Conservation (phyloP, 208 protist genomes). For the Trypanosoma vivax region DNA sequence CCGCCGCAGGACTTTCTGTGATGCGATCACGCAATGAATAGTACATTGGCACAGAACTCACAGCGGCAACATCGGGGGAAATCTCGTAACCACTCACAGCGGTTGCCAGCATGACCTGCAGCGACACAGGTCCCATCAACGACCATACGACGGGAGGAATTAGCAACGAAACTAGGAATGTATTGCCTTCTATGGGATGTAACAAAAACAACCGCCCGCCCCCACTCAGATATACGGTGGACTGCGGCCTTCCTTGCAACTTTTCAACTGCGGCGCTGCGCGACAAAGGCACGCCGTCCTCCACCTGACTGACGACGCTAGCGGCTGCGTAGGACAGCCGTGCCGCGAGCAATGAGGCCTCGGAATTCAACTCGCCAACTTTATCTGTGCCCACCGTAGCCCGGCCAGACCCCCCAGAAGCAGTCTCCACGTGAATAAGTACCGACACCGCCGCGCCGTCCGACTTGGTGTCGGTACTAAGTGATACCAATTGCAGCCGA, state of each 20-base stretch:
- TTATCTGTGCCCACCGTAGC: neutral
- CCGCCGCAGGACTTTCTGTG: slow-evolving; percentile 15
- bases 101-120: slow-evolving; percentile 32
- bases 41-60: slow-evolving; percentile 22
- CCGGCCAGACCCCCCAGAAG: neutral
- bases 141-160: slow-evolving; percentile 36
- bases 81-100: slow-evolving; percentile 38
- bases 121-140: slow-evolving; percentile 25
- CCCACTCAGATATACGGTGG: slow-evolving; percentile 14
- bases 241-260: neutral
- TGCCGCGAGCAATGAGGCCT: neutral
- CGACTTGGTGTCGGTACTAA: slow-evolving; percentile 2
- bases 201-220: slow-evolving; percentile 31
- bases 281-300: slow-evolving; percentile 9
- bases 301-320: slow-evolving; percentile 29
- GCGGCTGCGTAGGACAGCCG: slow-evolving; percentile 31
- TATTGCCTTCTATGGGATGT: slow-evolving; percentile 41
- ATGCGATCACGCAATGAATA: slow-evolving; percentile 40
- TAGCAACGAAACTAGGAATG: slow-evolving; percentile 29
- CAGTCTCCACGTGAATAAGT: slow-evolving; percentile 6
- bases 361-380: neutral
- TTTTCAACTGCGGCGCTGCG: neutral
- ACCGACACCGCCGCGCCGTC: neutral
- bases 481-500: slow-evolving; percentile 13
- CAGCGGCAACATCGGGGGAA: slow-evolving; percentile 8